A percentile compares a stretch with the other conserved stretches of the same genome.
These are phyloP conservation scores for Hypomyces perniciosus DNA, from an alignment of 2,329 filamentous ascomycete genomes.

Conservation along the genomic window DNA sequence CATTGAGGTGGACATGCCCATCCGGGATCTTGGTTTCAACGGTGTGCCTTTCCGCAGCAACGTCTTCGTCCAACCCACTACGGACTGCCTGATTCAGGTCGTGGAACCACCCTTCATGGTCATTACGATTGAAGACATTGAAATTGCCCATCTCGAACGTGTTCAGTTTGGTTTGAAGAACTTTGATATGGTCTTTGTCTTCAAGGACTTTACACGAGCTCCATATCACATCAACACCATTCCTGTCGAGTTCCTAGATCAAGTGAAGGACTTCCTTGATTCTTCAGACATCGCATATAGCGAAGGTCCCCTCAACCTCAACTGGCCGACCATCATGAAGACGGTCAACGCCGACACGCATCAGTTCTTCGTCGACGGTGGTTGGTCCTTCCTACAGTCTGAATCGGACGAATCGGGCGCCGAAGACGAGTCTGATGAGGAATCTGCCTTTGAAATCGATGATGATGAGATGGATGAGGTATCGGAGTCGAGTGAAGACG, in stretches of 20 bases:
- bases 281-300: slow-evolving; percentile 90
- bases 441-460: slow-evolving; percentile 85
- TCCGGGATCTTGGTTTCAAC: slow-evolving; percentile 92
- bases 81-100: slow-evolving; percentile 92
- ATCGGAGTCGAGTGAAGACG: slow-evolving; percentile 71
- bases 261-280: slow-evolving; percentile 97
- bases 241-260: slow-evolving; percentile 87
- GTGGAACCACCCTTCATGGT: slow-evolving; percentile 97
- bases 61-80: slow-evolving; percentile 91
- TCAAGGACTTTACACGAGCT: slow-evolving; percentile 90
- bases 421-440: slow-evolving; percentile 76
- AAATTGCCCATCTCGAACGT: slow-evolving; percentile 91
- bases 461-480: slow-evolving; percentile 81
- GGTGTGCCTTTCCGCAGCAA: slow-evolving; percentile 95
- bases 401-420: slow-evolving; percentile 81
- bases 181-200: slow-evolving; percentile 96
- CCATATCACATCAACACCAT: slow-evolving; percentile 97
- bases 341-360: slow-evolving; percentile 92
- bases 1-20: slow-evolving; percentile 91
- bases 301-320: slow-evolving; percentile 93
- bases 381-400: slow-evolving; percentile 85
- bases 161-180: slow-evolving; percentile 97
- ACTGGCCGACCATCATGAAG: slow-evolving; percentile 99
- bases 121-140: slow-evolving; percentile 89
- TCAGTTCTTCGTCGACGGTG: slow-evolving; percentile 89